Evolutionary conservation across 805 yeast genomes (phyloP).

Genomic region (Pichia nakasei): DNA sequence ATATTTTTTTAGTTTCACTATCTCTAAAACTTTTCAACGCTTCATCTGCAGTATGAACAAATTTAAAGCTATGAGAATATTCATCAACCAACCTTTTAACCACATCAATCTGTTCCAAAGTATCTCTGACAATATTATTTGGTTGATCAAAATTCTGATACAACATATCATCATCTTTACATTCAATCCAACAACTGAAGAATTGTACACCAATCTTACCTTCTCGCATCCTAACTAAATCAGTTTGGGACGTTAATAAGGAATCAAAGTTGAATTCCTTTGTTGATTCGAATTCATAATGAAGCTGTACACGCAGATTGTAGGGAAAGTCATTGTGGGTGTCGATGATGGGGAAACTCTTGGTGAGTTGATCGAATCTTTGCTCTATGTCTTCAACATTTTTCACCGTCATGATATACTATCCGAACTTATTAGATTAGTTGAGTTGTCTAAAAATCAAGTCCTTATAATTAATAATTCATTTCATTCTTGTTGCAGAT

Average conservation of each 20-base stretch:
- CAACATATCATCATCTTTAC: constrained; percentile 31
- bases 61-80: constrained; percentile 31
- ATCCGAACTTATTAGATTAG: too few relatives aligned
- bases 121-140: constrained; percentile 40
- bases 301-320: constrained; percentile 35
- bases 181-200: constrained; percentile 41
- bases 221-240: constrained; percentile 31
- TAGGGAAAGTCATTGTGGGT: constrained; percentile 49
- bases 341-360: constrained; percentile 34
- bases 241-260: constrained; percentile 36
- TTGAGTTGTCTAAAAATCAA: too few relatives aligned
- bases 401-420: constrained; percentile 5
- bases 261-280: constrained; percentile 28
- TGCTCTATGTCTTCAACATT: constrained; percentile 9
- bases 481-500: too few relatives aligned
- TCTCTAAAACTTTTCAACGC: constrained; percentile 29
- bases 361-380: constrained; percentile 13
- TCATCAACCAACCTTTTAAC: constrained; percentile 35
- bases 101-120: constrained; percentile 46
- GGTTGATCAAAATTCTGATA: constrained; percentile 38
- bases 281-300: constrained; percentile 23
- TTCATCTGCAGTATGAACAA: constrained; percentile 34
- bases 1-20: constrained; percentile 26
- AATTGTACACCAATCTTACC: constrained; percentile 44
- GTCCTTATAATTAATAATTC: too few relatives aligned